Evolutionary conservation across 108 stramenopile genomes (phyloP).

Genomic region (Nitzschia inconspicua): DNA sequence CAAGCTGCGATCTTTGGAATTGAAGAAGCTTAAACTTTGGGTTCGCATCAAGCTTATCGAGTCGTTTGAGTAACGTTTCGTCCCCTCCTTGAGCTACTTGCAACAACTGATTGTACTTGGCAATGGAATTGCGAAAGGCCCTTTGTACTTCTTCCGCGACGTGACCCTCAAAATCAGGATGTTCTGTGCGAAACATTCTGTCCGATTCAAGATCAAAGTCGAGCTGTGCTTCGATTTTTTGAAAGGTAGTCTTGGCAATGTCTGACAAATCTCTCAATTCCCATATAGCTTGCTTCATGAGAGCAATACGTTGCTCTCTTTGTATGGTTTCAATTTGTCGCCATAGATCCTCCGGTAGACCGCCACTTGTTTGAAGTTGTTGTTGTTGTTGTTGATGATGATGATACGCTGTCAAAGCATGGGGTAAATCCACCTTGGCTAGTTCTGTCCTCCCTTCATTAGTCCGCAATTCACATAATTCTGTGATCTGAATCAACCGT

Average conservation of each 20-base stretch:
- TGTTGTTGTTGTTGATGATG: too few relatives aligned
- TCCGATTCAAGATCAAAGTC: conserved; percentile 46
- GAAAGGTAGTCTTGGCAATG: conserved; percentile 23
- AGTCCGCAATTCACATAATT: conserved; percentile 26
- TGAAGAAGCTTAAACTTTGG: conserved; percentile 38
- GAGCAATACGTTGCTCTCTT: conserved; percentile 14
- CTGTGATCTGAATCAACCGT: conserved; percentile 17
- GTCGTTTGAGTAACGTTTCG: conserved; percentile 19
- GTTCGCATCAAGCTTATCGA: conserved; percentile 35
- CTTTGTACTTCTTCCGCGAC: conserved; percentile 31
- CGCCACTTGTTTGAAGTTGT: conserved; percentile 38
- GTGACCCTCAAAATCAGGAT: conserved; percentile 35
- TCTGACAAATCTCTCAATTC: conserved; percentile 47
- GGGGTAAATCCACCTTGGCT: conserved; percentile 41
- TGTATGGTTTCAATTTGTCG: conserved; percentile 37
- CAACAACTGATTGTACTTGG: conserved; percentile 31
- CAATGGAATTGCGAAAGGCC: conserved; percentile 24
- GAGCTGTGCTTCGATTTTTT: conserved; percentile 26
- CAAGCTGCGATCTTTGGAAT: conserved; percentile 39
- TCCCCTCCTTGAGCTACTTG: conserved; percentile 41
- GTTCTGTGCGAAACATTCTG: conserved; percentile 25
- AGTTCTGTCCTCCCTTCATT: conserved; percentile 32
- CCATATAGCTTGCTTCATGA: conserved; percentile 48
- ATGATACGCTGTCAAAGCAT: conserved; percentile 50
- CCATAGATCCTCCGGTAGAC: conserved; percentile 49